A percentile compares a stretch with the other conserved stretches of the same genome.
phyloP scores from a whole-genome alignment of 805 yeast genomes.

The Schizosaccharomyces octosporus region DNA sequence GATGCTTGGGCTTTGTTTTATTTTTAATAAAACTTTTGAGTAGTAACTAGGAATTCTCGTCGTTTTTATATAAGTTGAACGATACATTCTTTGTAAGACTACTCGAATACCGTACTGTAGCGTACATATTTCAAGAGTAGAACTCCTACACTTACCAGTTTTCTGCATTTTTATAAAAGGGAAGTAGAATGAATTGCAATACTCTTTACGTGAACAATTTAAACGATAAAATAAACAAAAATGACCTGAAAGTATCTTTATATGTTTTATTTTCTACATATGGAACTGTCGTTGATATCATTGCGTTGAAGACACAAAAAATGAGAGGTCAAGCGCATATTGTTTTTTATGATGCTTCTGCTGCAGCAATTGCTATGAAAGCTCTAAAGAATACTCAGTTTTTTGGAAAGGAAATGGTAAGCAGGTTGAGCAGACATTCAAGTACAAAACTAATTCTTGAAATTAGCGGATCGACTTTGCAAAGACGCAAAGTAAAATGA shows the following conservation, averaged over 20 bases:
- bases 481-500: conserved; percentile 11
- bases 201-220: conserved; percentile 18
- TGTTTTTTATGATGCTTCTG: conserved; percentile 12
- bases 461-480: conserved; percentile 12
- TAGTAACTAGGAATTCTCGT: no score
- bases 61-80: no score
- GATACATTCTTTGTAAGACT: no score
- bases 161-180: not conserved
- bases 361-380: conserved; percentile 14
- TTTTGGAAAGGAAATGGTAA: conserved; percentile 14
- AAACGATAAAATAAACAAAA: conserved; percentile 15
- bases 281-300: conserved; percentile 16
- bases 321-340: conserved; percentile 23
- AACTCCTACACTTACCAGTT: not conserved
- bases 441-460: not conserved
- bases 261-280: conserved; percentile 17
- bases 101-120: not conserved
- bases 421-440: not conserved
- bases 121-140: not conserved
- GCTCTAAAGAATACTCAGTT: conserved; percentile 13
- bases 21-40: no score
- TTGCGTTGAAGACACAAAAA: conserved; percentile 15
- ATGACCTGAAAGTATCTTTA: conserved; percentile 13
- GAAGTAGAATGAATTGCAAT: conserved; percentile 3
- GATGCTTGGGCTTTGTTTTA: no score